phyloP scores from a whole-genome alignment of 257 asterid genomes.

The Solanum chiquidenum region DNA sequence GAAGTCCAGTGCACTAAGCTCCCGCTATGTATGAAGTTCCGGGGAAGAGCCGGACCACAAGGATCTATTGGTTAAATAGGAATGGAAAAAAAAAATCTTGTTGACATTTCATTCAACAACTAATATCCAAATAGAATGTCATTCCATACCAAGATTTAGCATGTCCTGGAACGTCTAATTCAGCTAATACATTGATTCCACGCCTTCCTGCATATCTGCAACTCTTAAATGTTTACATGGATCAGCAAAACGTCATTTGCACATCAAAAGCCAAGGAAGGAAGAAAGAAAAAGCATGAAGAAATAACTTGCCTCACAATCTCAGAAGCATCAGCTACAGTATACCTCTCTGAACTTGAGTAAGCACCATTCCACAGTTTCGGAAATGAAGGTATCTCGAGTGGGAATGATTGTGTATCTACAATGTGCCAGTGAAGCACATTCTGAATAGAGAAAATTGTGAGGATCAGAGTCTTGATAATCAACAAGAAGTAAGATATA shows the following conservation, averaged over 20 bases:
- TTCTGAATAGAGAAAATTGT: slow-evolving; percentile 32
- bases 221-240: background rate
- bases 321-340: slow-evolving; percentile 69
- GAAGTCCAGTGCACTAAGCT: background rate
- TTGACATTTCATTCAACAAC: background rate
- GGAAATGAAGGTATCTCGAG: slow-evolving; percentile 88
- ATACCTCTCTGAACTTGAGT: slow-evolving; percentile 56
- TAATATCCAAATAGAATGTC: background rate
- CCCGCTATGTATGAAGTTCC: background rate
- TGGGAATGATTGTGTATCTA: slow-evolving; percentile 89
- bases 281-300: background rate
- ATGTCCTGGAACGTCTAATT: slow-evolving; percentile 90
- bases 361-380: slow-evolving; percentile 80
- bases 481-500: background rate
- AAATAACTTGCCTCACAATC: slow-evolving; percentile 62
- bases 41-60: background rate
- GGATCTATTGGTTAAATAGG: background rate
- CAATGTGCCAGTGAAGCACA: slow-evolving; percentile 98
- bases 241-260: background rate
- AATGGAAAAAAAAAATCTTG: background rate
- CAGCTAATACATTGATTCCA: slow-evolving; percentile 84
- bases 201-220: slow-evolving; percentile 74
- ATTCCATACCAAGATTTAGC: slow-evolving; percentile 69
- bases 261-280: background rate
- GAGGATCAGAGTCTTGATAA: background rate